phyloP scores from a whole-genome alignment of 371 early-diverging fungal genomes.

The Apophysomyces sp. region DNA sequence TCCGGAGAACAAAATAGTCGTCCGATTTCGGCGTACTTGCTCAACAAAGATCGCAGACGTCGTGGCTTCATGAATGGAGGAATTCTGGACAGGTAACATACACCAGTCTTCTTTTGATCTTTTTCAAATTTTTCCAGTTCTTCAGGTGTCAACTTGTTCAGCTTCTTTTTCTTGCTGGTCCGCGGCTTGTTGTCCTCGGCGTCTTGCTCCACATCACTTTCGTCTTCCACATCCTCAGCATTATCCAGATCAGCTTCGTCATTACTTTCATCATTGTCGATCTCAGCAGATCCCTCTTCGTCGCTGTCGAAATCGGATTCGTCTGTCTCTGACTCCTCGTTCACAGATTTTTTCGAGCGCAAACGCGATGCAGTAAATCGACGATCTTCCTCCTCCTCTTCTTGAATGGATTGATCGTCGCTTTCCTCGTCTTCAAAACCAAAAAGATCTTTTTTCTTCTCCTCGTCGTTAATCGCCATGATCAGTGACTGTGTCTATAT shows the following conservation, averaged over 20 bases:
- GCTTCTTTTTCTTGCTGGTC: constrained; percentile 33
- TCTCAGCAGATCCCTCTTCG: no score
- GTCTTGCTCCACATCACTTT: not conserved
- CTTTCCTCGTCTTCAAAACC: constrained; percentile 32
- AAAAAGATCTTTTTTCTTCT: constrained; percentile 33
- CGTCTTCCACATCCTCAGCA: constrained; percentile 19
- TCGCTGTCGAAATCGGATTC: constrained; percentile 16
- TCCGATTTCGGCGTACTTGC: constrained; percentile 76
- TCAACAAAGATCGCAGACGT: constrained; percentile 74
- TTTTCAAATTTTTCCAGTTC: constrained; percentile 72
- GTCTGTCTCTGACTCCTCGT: not conserved
- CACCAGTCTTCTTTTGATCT: constrained; percentile 75
- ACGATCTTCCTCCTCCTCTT: constrained; percentile 23
- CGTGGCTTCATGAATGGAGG: constrained; percentile 91
- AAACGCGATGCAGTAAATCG: constrained; percentile 26
- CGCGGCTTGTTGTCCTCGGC: no score
- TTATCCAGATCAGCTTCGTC: constrained; percentile 5
- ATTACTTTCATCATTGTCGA: no score
- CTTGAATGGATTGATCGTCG: constrained; percentile 13
- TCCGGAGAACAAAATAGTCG: constrained; percentile 88
- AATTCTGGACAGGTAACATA: constrained; percentile 88
- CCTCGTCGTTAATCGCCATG: constrained; percentile 6
- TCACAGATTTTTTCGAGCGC: constrained; percentile 16
- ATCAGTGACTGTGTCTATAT: not conserved
- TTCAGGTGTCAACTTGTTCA: constrained; percentile 68